Evolutionary conservation across 306 rosid genomes (phyloP).

Genomic region (Inga oerstediana): DNA sequence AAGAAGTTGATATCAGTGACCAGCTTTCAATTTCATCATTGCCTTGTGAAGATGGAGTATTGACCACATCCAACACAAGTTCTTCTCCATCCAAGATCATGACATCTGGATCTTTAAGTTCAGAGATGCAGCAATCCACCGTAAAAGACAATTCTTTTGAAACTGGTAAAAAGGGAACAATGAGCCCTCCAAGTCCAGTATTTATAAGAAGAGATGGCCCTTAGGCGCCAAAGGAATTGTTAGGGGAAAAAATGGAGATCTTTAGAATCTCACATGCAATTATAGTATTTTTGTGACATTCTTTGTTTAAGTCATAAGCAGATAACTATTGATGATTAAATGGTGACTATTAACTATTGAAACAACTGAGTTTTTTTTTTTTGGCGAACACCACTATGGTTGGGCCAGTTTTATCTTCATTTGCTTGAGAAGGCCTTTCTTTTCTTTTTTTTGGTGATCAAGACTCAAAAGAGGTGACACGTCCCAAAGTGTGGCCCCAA

Average conservation of each 20-base stretch:
- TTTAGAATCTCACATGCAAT: not conserved
- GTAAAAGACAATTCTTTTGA: conserved; percentile 57
- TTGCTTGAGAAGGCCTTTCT: not conserved
- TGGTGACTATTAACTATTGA: not conserved
- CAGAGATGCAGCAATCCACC: conserved; percentile 46
- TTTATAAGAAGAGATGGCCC: conserved; percentile 58
- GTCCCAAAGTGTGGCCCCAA: not conserved
- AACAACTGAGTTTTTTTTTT: not conserved
- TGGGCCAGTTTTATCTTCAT: not conserved
- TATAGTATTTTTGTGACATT: not conserved
- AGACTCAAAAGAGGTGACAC: not conserved
- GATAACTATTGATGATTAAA: not conserved
- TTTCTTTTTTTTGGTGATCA: not conserved
- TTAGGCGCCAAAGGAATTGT: conserved; percentile 19
- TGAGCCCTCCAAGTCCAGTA: conserved; percentile 77
- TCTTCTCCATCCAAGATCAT: conserved; percentile 48
- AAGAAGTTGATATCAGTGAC: conserved; percentile 26
- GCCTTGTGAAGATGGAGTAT: conserved; percentile 60
- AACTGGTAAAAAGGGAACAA: conserved; percentile 53
- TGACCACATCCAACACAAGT: conserved; percentile 45
- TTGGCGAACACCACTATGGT: not conserved
- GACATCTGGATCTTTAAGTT: conserved; percentile 49
- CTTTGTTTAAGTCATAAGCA: not conserved
- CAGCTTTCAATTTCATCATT: conserved; percentile 52
- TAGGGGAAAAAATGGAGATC: not conserved